Base-by-base conservation (phyloP, 1,139 yeast species). In the Hemisphaericaspora subhashii region DNA sequence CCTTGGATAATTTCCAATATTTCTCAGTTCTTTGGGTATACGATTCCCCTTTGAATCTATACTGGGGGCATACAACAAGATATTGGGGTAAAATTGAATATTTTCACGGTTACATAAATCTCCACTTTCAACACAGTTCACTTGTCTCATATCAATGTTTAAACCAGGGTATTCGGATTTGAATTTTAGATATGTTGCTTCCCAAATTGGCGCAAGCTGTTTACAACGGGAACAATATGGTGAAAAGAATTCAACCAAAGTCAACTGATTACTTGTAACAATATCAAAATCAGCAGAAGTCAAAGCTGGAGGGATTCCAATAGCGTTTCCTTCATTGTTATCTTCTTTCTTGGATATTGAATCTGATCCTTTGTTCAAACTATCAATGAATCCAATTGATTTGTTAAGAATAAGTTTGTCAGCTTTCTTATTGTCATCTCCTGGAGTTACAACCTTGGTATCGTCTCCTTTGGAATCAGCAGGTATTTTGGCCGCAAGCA, bases 221-320 rank as follows among this genome's bases (percentile, higher is more conserved):
- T 68, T 74, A 61, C 95, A 85, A 57, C 84, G 92, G n/a, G 60
- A 54, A 54, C 94, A 85, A 51, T 77, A 78, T 0, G 90, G 90
- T 18, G 86, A 80, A 52, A 58, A 83, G 54, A 83, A 83, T 54
- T 82, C 87, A 12, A 82, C 78, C 39, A 79, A 60, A 37, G 84
- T 77, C 20, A 81, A 58, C 11, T 77, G 77, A 9, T 64, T 55
- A 13, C 72, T 52, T 3, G 82, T 57, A 7, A 58, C 55, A 13
- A 53, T 45, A 46, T 79, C 79, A 48, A 83, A 83, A 23, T 59
- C 63, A 2, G 51, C 60, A 14, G 49, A 36, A 6, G 57, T 62
- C 46, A 75, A 44, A 0, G 64, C 61, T 2, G 65, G 60, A 3
- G 52, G 52, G 34, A 62, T 40, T 17, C 40, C 43, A 18, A 47